phyloP scores from a whole-genome alignment of 192 early-diverging fungal species.

The Martensiomyces pterosporus region DNA sequence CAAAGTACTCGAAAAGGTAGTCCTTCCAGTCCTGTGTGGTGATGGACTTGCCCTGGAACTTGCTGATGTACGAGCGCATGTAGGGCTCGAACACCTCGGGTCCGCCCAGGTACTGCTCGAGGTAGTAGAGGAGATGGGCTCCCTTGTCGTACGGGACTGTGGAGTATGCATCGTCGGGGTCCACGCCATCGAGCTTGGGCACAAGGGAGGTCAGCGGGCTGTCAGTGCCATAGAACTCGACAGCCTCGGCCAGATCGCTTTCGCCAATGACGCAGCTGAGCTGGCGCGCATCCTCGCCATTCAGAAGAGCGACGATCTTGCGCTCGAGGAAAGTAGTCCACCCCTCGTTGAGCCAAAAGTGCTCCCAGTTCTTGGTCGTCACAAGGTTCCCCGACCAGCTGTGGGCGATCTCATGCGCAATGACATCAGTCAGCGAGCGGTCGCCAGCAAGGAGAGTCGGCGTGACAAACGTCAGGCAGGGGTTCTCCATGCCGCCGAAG shows the following conservation, averaged over 20 bases:
- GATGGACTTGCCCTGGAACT: conserved; percentile 85
- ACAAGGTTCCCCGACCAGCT: conserved; percentile 89
- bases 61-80: conserved; percentile 71
- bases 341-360: conserved; percentile 95
- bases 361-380: conserved; percentile 76
- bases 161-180: conserved; percentile 82
- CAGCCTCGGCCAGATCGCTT: conserved; percentile 67
- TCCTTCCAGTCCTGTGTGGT: conserved; percentile 85
- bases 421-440: conserved; percentile 87
- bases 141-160: conserved; percentile 95
- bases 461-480: conserved; percentile 96
- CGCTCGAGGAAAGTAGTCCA: conserved; percentile 92
- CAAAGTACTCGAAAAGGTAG: conserved; percentile 77
- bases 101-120: conserved; percentile 87
- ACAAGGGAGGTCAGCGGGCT: conserved; percentile 67
- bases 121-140: conserved; percentile 88
- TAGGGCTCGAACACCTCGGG: conserved; percentile 80
- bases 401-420: conserved; percentile 93
- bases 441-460: conserved; percentile 95
- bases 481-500: conserved; percentile 97
- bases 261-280: conserved; percentile 85
- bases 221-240: conserved; percentile 62
- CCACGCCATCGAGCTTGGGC: conserved; percentile 68
- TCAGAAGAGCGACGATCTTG: conserved; percentile 77
- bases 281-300: conserved; percentile 72